Evolutionary conservation across 2,329 filamentous ascomycete species (phyloP), one percentile per base, ranked within the genome.

Genomic region (Ophiognomonia clavigignenti-juglandacearum): DNA sequence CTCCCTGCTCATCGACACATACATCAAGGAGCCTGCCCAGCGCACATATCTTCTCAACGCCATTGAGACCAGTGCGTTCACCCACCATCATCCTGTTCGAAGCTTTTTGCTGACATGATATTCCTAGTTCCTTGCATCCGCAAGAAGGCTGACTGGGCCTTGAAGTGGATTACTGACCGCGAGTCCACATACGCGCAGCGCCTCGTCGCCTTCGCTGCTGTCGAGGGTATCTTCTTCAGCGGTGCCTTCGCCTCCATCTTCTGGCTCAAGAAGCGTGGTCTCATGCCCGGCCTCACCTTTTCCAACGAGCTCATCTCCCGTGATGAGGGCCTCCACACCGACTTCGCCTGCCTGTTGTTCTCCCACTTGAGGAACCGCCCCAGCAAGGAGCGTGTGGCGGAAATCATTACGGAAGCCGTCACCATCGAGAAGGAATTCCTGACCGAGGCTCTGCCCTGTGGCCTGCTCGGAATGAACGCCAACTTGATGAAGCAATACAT

Each of bases 281-380:
- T 98, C 58, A 98, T 98, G 93, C 87, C 93, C 39, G 93, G 93
- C 60, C 80, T 98, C 54, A 97, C 93, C 59, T 98, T 98, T 78
- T 97, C 93, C 67, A 98, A 98, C 77, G 93, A 98, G 78, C 86
- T 98, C 63, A 98, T 98, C 75, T 98, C 93, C 53, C 92, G 93
- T 75, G 93, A 98, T 60, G 93, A 98, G 80, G 93, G 93, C 68
- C 88, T 98, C 59, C 93, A 98, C 82, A 98, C 93, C 55, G 93
- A 98, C 76, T 98, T 98, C 62, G 93, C 93, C 58, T 98, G 93
- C 72, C 80, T 98, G 47, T 77, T 98, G 53, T 96, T 95, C 81
- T 95, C 89, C n/a, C 92, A 97, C 73, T 75, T 98, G 53, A 95
- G 93, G 73, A 82, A 92, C 74, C 88, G 92, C 59, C 91, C 93